Base-by-base conservation (phyloP, 352 stramenopile species). In the Globisporangium acanthophoron region DNA sequence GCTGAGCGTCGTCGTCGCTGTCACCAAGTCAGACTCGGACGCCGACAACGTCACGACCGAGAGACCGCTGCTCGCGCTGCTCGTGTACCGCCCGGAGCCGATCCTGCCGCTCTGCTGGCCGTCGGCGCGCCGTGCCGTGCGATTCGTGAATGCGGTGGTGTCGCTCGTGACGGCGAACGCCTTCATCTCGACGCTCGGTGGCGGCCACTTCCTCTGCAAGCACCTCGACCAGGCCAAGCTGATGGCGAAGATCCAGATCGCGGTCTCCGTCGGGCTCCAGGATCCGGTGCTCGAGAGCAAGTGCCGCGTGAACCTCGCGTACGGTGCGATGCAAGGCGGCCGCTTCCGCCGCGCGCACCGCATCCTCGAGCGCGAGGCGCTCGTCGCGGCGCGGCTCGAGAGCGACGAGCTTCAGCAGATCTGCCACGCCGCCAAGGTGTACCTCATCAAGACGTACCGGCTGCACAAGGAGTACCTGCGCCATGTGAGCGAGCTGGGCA, bases 101-200 rank as follows among this genome's bases (percentile, higher is more conserved):
- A 35, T 87, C 15, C 45, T 89, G 11, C 74, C 73, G 18, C 51
- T 93, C 40, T 89, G 70, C 40, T 79, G 87, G 74, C 62, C 64
- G 20, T 93, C 79, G 18, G 74, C 70, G 20, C 80, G 83, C 49
- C 78, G 80, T 16, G 80, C 80, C 2, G 79, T 90, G 40, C 70
- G 62, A 16, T 77, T 93, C 39, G 80, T 88, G 8, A 71, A 91
- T 46, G 79, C 70, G 7, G 73, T 90, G 9, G 76, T 91, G 29
- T 79, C 83, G 21, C 65, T 93, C 3, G 80, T 93, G 48, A 93
- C 83, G 0, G 80, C 81, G 1, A 93, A 93, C 63, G 83, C 83
- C 48, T 93, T 90, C 67, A 81, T 93, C 50, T 93, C 84, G 56
- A 93, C 84, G 54, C 69, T 93, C 2, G 84, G 84, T 33, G 84